Evolutionary conservation across 129 eudicot genomes (phyloP).

Genomic region (Apium graveolens): DNA sequence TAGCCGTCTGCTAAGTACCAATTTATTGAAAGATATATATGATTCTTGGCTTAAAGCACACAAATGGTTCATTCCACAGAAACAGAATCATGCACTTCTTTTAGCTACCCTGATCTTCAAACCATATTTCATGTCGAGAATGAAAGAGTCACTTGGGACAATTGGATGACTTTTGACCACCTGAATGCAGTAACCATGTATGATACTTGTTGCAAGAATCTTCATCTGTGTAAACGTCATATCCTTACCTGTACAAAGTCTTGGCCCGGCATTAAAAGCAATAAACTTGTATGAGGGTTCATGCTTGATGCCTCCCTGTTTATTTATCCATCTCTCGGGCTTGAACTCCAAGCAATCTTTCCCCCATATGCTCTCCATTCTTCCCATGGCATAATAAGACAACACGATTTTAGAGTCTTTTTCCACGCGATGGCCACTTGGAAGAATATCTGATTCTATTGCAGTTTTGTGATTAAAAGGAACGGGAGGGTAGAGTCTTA

Average conservation of each 20-base stretch:
- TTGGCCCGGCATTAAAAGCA: slow-evolving; percentile 11
- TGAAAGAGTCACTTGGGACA: neutral
- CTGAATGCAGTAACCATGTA: neutral
- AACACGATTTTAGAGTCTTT: neutral
- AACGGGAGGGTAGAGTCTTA: slow-evolving; percentile 11
- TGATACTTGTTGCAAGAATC: neutral
- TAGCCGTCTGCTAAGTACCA: neutral
- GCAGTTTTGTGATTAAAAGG: slow-evolving; percentile 1
- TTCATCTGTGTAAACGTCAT: neutral
- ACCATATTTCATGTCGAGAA: neutral
- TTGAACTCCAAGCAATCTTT: slow-evolving; percentile 5
- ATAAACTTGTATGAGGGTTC: slow-evolving; percentile 10
- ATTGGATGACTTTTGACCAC: neutral
- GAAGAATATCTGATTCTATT: neutral
- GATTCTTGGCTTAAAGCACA: neutral
- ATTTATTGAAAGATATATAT: no score
- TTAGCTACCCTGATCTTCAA: neutral
- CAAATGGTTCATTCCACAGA: neutral
- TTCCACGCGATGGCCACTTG: slow-evolving; percentile 3
- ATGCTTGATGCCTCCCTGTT: neutral
- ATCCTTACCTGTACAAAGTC: slow-evolving; percentile 10
- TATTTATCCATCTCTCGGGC: neutral
- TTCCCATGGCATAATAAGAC: neutral
- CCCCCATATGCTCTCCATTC: slow-evolving; percentile 10
- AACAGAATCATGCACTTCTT: neutral